A percentile compares a stretch with the other conserved stretches of the same genome.
Evolutionary conservation across 75 land plant genomes (phyloP).

Genomic region (Cupressus sempervirens): DNA sequence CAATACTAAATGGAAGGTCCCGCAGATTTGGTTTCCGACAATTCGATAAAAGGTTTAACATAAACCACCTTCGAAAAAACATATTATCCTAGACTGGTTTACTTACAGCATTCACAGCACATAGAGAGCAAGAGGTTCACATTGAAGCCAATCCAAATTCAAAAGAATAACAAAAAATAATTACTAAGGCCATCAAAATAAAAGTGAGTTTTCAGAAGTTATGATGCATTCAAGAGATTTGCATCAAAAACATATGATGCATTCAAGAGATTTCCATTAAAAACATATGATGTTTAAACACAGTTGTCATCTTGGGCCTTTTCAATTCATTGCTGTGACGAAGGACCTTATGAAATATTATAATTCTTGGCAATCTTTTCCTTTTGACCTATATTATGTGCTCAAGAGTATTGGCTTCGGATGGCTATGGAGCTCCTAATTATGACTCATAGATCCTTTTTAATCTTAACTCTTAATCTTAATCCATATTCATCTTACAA

Average conservation of each 20-base stretch:
- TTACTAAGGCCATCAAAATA: neutral
- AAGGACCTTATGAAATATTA: neutral
- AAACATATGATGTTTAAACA: neutral
- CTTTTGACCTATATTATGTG: neutral
- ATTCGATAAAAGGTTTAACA: no score
- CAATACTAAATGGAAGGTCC: no score
- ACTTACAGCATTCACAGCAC: neutral
- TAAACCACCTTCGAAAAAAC: neutral
- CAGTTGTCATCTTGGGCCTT: neutral
- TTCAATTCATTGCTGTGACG: neutral
- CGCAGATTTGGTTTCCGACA: no score
- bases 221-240: neutral
- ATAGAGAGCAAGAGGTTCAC: neutral
- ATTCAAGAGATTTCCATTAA: no score
- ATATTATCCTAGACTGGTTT: neutral
- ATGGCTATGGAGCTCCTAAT: neutral
- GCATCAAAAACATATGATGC: no score
- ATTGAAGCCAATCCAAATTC: neutral
- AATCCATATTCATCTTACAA: neutral
- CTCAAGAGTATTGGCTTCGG: neutral
- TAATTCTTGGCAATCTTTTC: neutral
- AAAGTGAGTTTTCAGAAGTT: neutral
- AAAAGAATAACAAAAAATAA: neutral
- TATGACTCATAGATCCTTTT: neutral
- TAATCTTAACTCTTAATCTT: neutral